Conservation (phyloP, 805 yeast species). For the Candida patagonica region DNA sequence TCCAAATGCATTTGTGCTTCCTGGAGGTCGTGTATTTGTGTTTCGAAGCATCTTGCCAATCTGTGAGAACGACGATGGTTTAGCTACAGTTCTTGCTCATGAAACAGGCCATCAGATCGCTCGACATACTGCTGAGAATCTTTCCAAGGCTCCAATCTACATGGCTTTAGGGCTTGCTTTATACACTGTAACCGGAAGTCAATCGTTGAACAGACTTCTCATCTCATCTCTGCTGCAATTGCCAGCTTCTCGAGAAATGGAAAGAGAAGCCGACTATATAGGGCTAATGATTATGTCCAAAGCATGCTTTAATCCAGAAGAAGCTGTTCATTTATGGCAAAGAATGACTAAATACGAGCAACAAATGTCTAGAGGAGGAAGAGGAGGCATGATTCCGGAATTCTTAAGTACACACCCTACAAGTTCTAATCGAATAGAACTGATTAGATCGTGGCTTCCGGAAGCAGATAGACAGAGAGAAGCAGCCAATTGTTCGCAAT, state of each 20-base stretch:
- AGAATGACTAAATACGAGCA: conserved; percentile 58
- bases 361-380: conserved; percentile 22
- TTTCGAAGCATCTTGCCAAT: conserved; percentile 70
- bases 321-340: conserved; percentile 71
- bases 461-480: conserved; percentile 33
- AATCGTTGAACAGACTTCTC: conserved; percentile 43
- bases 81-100: conserved; percentile 92
- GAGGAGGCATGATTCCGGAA: conserved; percentile 37
- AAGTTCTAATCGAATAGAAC: conserved; percentile 57
- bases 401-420: conserved; percentile 87
- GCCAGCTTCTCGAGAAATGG: conserved; percentile 92
- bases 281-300: conserved; percentile 87
- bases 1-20: conserved; percentile 94
- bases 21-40: conserved; percentile 93
- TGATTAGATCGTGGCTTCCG: conserved; percentile 57
- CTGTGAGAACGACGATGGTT: conserved; percentile 74
- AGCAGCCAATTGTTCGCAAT: conserved; percentile 36
- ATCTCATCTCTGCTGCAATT: conserved; percentile 49
- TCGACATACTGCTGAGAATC: conserved; percentile 77
- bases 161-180: conserved; percentile 43
- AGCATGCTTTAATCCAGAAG: conserved; percentile 76
- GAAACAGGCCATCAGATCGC: conserved; percentile 94
- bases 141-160: conserved; percentile 69
- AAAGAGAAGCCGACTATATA: conserved; percentile 90
- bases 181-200: conserved; percentile 54